Percentiles rank a stretch among this genome's conserved stretches.
These are phyloP conservation scores for Penicillium mononematosum DNA, from an alignment of 495 filamentous ascomycete species.

Conservation along the genomic window DNA sequence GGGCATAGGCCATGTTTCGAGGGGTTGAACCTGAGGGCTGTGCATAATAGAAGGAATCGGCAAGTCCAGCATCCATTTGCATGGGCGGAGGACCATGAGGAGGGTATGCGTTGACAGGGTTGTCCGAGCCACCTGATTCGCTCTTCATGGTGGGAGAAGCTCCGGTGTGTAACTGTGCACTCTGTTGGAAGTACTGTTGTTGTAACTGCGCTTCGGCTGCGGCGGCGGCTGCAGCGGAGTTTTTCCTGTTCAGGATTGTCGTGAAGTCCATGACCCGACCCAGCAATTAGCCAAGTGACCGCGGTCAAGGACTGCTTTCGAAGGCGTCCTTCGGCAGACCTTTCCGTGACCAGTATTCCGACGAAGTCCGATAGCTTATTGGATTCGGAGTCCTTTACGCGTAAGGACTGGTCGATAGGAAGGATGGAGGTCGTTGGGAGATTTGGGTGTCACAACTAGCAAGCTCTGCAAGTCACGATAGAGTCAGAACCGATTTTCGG, in stretches of 20 bases:
- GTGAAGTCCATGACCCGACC: conserved; percentile 66
- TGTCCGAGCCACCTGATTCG: conserved; percentile 70
- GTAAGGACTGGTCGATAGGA: not conserved
- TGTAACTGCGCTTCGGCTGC: conserved; percentile 52
- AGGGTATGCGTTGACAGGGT: conserved; percentile 56
- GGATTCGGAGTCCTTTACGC: not conserved
- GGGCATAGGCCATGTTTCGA: conserved; percentile 51
- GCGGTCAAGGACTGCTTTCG: conserved; percentile 37
- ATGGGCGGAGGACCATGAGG: conserved; percentile 48
- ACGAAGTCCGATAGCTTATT: not conserved
- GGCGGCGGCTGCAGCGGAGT: conserved; percentile 47
- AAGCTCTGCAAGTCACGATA: not conserved
- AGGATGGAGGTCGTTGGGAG: not conserved
- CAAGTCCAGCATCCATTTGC: conserved; percentile 40
- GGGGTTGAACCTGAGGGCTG: conserved; percentile 50
- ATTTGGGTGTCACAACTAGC: not conserved
- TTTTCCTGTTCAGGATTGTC: conserved; percentile 66
- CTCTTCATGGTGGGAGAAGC: conserved; percentile 56
- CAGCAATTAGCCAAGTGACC: conserved; percentile 35
- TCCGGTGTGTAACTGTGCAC: conserved; percentile 38
- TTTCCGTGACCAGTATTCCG: conserved; percentile 3
- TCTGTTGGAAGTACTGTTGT: conserved; percentile 56
- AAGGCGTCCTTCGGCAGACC: conserved; percentile 23
- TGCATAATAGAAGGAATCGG: conserved; percentile 31
- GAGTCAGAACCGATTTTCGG: not conserved